These are phyloP conservation scores for Hymenoscyphus albidus DNA, from an alignment of 2,329 filamentous ascomycete genomes.

Conservation along the genomic window DNA sequence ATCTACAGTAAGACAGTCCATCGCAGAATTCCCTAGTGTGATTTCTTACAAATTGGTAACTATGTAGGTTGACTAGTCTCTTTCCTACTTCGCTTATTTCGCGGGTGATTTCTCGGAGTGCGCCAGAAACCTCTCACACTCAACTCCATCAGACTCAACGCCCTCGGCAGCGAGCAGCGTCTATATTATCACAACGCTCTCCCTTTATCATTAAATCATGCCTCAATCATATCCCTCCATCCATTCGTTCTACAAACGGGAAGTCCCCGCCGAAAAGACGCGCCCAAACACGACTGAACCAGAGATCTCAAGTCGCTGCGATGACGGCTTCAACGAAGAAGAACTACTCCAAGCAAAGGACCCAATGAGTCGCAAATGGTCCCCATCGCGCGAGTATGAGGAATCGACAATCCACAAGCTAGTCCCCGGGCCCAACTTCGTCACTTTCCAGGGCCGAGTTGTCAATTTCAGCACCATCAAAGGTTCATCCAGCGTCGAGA, in stretches of 20 bases:
- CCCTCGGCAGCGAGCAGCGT: too few relatives aligned
- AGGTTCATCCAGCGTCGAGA: conserved; percentile 41
- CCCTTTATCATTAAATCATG: conserved; percentile 9
- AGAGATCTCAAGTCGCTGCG: conserved; percentile 29
- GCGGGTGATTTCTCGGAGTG: too few relatives aligned
- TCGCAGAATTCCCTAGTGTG: too few relatives aligned
- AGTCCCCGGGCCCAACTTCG: conserved; percentile 45
- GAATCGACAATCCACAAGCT: conserved; percentile 46
- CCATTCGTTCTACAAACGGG: conserved; percentile 30
- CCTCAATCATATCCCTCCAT: conserved; percentile 27
- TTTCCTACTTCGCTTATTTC: too few relatives aligned
- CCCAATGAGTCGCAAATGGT: conserved; percentile 38
- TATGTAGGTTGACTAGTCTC: too few relatives aligned
- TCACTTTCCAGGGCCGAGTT: conserved; percentile 52
- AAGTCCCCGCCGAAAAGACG: conserved; percentile 14
- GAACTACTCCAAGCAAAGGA: conserved; percentile 41
- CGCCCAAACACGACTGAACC: background rate
- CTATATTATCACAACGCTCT: background rate
- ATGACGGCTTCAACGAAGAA: conserved; percentile 50
- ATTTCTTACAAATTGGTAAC: too few relatives aligned
- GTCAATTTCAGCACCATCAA: conserved; percentile 49
- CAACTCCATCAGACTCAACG: too few relatives aligned
- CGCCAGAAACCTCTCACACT: too few relatives aligned
- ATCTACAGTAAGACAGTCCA: too few relatives aligned
- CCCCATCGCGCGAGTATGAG: conserved; percentile 45